Conservation (phyloP, 1,284 basidiomycete species). For the Takashimella koratensis region DNA sequence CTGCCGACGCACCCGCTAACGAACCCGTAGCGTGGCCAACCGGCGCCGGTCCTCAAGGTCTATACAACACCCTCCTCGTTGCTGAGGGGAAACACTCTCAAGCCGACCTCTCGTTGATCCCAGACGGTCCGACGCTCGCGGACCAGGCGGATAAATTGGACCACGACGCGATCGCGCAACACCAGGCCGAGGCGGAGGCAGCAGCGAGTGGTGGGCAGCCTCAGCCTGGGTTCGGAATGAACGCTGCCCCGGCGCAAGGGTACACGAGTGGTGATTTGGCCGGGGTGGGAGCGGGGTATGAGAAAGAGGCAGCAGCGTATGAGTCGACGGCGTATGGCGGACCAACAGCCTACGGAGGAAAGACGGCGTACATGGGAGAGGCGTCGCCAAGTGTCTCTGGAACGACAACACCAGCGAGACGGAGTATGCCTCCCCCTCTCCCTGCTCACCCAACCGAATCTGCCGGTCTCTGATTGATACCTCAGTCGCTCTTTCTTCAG, state of each 20-base stretch:
- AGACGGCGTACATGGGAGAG: no score
- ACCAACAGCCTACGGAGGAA: no score
- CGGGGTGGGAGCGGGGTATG: no score
- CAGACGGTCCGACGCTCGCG: not conserved
- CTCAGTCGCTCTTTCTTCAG: no score
- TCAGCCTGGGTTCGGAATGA: not conserved
- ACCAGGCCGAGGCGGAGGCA: not conserved
- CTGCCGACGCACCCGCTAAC: no score
- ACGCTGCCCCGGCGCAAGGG: not conserved
- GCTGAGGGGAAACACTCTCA: slow-evolving; percentile 1
- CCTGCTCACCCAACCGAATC: not conserved
- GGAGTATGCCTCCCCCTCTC: not conserved
- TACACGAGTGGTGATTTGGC: no score
- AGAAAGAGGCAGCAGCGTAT: no score
- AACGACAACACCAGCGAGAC: not conserved
- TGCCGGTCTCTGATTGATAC: no score
- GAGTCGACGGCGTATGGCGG: no score
- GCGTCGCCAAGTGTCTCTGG: no score
- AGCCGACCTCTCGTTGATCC: slow-evolving; percentile 2
- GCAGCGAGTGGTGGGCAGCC: no score
- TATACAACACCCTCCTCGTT: slow-evolving; percentile 3
- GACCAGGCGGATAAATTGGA: not conserved
- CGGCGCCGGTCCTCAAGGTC: slow-evolving; percentile 1
- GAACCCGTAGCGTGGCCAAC: slow-evolving; percentile 1
- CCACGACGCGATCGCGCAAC: not conserved